Base-by-base conservation (phyloP, 345 rosid species). In the Citrus medica region DNA sequence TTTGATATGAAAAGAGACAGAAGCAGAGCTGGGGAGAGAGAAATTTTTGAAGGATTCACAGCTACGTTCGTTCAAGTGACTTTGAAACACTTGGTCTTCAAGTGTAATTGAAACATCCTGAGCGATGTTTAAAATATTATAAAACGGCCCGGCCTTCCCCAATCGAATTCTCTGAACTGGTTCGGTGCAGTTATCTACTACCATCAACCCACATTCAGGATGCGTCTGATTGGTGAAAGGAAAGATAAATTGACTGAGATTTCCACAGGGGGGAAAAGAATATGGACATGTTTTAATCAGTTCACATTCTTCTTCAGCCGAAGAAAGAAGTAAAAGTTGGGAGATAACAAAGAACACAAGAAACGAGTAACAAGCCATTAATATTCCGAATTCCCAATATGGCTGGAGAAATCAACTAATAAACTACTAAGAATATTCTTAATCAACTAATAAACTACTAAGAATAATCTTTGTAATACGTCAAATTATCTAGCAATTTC, bases 141-240 rank as follows among this genome's bases (percentile, higher is more conserved):
- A 89, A 82, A 82, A 78, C 13, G 13, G 2, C 21, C 84, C 86
- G 0, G 40, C 60, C 35, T 38, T 64, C 64, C 5, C 82, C 64
- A 91, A 75, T 65, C 84, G 86, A 64, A 85, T 80, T 78, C 32
- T 81, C 58, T 66, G 78, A 13, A 1, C 1, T 22, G 21, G 32
- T 1, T 27, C 17, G n/a, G 25, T 53, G 73, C 91, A 90, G 22
- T 67, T 64, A 0, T 85, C 73, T 51, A 86, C 66, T 42, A 1
- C 60, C 35, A 83, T 70, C 60, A 84, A 78, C 30, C 86, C 84
- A 63, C 90, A 85, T 0, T 27, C 69, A n/a, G 80, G 84, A 7
- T 2, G 48, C 1, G 27, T 27, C 8, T 0, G 35, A 37, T 73
- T 25, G 35, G 64, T 5, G 40, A 78, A 84, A 37, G 89, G 88